Base-by-base conservation (phyloP, 1,284 basidiomycete species). In the Boletellus deceptivus region DNA sequence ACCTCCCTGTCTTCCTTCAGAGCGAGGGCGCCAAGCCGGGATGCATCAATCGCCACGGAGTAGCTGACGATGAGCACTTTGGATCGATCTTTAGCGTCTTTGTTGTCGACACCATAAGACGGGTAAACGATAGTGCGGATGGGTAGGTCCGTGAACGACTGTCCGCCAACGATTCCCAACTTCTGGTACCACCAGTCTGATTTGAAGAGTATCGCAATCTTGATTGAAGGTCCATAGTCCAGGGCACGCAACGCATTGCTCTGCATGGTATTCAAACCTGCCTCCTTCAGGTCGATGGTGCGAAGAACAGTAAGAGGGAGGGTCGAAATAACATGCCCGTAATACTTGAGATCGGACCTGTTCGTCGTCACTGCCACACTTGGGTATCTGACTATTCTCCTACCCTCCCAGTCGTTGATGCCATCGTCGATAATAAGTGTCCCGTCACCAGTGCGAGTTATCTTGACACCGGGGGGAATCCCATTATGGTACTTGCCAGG, bases 81-180 rank as follows among this genome's bases (percentile, higher is more conserved):
- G 22, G 40, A 46, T 1, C 65, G 61, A 0, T 56, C 59, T 9
- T 49, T 31, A 5, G 58, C 47, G 41, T 64, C 63, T 25, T 25
- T 25, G 25, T 25, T 25, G 25, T 25, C 25, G 27, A 61, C 56
- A 2, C 70, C 70, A 14, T 72, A 59, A 8, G 71, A 73, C 0
- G 72, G 73, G 45, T 71, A 73, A 4, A 74, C 65, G 36, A 73
- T 61, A 20, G 61, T 65, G 13, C 68, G 63, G 24, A 71, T 63
- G 4, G 70, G 65, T 4, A 72, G 63, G 48, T 74, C 71, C 2
- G 69, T 74, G 17, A 56, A 61, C 7, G 70, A 61, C 50, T 72
- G 70, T 1, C 72, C 71, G 7, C 71, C 71, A 2, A 56, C 14
- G 5, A 61, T 61, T 13, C 55, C 40, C 13, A 55, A 14, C 20